Evolutionary conservation across 2,329 filamentous ascomycete genomes (phyloP).

Genomic region (Mycocentrospora acerina): DNA sequence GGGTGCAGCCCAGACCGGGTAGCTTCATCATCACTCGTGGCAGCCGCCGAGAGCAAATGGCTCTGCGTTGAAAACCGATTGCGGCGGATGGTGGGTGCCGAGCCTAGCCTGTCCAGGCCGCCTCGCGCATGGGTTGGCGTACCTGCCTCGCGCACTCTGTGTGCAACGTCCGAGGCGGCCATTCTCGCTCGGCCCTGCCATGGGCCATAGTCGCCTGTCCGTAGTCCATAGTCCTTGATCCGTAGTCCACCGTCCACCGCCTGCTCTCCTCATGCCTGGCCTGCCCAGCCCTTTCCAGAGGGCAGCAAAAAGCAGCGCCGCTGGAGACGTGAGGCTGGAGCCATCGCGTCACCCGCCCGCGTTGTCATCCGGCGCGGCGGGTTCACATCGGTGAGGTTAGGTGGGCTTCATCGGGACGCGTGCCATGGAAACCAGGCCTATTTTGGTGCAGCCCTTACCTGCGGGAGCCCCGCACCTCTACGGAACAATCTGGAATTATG

Average conservation of each 20-base stretch:
- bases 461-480: constrained; percentile 25
- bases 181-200: too few relatives aligned
- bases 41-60: constrained; percentile 31
- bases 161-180: constrained; percentile 28
- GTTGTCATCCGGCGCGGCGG: constrained; percentile 37
- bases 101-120: constrained; percentile 17
- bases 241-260: too few relatives aligned
- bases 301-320: constrained; percentile 10
- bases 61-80: constrained; percentile 35
- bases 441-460: constrained; percentile 25
- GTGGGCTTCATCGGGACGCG: constrained; percentile 28
- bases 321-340: constrained; percentile 17
- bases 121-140: constrained; percentile 28
- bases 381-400: constrained; percentile 23
- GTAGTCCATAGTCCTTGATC: too few relatives aligned
- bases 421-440: constrained; percentile 26
- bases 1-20: constrained; percentile 28
- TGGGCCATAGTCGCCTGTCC: too few relatives aligned
- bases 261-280: too few relatives aligned
- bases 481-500: constrained; percentile 18
- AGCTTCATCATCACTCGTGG: constrained; percentile 30
- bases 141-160: constrained; percentile 36
- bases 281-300: constrained; percentile 23
- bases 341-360: constrained; percentile 29
- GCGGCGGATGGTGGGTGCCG: constrained; percentile 33